These are phyloP conservation scores for Hydnomerulius pinastri DNA, from an alignment of 768 basidiomycete genomes.

Conservation along the genomic window DNA sequence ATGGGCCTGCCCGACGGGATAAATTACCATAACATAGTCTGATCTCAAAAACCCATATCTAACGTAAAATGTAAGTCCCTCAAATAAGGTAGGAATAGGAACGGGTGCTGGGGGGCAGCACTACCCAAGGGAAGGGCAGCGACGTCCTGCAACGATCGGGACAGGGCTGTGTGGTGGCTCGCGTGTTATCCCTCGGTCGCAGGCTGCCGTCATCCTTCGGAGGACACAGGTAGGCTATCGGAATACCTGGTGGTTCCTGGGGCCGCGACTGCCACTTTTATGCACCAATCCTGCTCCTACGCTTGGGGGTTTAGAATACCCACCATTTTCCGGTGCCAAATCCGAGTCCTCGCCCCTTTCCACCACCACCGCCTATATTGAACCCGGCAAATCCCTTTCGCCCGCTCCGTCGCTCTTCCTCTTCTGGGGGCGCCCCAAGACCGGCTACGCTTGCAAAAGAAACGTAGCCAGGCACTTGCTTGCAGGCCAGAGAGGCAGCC, in stretches of 20 bases:
- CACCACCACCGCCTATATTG: slow-evolving; percentile 11
- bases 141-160: no score
- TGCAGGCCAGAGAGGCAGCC: slow-evolving; percentile 58
- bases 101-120: slow-evolving; percentile 6
- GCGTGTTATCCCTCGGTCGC: background rate
- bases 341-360: slow-evolving; percentile 24
- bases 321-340: slow-evolving; percentile 35
- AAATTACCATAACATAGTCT: slow-evolving; percentile 20
- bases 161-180: no score
- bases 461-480: slow-evolving; percentile 61
- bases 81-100: slow-evolving; percentile 7
- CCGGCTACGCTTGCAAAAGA: slow-evolving; percentile 70
- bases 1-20: slow-evolving; percentile 4
- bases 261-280: background rate
- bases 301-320: slow-evolving; percentile 23
- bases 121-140: no score
- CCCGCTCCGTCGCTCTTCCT: slow-evolving; percentile 36
- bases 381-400: slow-evolving; percentile 20
- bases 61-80: slow-evolving; percentile 14
- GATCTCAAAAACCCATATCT: slow-evolving; percentile 20
- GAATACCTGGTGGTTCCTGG: background rate
- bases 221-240: background rate
- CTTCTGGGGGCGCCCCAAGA: slow-evolving; percentile 58
- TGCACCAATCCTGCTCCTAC: background rate
- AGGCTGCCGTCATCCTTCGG: no score